These are phyloP conservation scores for Dipteronia dyeriana DNA, from an alignment of 345 rosid species.

Conservation along the genomic window DNA sequence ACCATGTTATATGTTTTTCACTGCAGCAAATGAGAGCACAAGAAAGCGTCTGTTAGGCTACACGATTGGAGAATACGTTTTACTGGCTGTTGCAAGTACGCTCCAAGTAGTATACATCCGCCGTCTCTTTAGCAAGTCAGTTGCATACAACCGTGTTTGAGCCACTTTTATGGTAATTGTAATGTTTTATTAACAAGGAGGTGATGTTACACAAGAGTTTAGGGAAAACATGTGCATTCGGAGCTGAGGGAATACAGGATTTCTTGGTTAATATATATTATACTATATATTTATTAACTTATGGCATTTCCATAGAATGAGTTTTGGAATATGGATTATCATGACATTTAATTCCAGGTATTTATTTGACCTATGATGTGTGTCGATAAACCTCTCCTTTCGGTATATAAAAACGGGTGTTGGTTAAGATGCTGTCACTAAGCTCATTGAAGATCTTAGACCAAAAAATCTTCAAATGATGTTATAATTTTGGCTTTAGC, in stretches of 20 bases:
- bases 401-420: too few species aligned
- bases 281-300: slow-evolving; percentile 14
- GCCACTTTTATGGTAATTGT: slow-evolving; percentile 5
- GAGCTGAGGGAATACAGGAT: not conserved
- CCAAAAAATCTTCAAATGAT: too few species aligned
- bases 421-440: too few species aligned
- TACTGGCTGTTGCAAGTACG: slow-evolving; percentile 65
- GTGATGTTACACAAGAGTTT: slow-evolving; percentile 5
- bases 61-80: slow-evolving; percentile 75
- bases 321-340: slow-evolving; percentile 4
- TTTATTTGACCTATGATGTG: not conserved
- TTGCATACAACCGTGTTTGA: slow-evolving; percentile 88
- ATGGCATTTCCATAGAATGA: not conserved
- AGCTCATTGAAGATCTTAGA: too few species aligned
- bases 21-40: slow-evolving; percentile 95
- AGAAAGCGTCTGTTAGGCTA: slow-evolving; percentile 78
- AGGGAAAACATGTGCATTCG: slow-evolving; percentile 8
- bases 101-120: slow-evolving; percentile 86
- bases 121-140: slow-evolving; percentile 93
- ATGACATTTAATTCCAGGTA: not conserved
- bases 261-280: not conserved
- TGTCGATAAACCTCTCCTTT: too few species aligned
- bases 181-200: slow-evolving; percentile 12
- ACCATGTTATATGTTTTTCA: not conserved
- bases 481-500: too few species aligned